phyloP scores from a whole-genome alignment of 495 filamentous ascomycete species.

The Penicillium steckii region DNA sequence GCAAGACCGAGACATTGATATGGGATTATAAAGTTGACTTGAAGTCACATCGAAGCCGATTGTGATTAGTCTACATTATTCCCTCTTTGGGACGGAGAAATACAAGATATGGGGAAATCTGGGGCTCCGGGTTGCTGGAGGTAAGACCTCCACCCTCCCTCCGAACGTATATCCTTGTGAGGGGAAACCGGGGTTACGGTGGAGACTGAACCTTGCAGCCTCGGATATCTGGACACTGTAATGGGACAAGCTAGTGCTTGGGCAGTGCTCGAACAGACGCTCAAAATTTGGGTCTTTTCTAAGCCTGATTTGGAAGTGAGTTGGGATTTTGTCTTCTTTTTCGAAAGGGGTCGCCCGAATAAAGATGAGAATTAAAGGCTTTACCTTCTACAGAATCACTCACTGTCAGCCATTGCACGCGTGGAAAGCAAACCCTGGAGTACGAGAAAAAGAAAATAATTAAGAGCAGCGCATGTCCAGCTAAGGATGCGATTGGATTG shows the following conservation, averaged over 20 bases:
- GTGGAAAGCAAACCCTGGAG: no score
- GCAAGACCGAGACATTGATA: not conserved
- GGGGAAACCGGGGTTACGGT: not conserved
- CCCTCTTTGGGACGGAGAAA: not conserved
- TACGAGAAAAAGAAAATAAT: no score
- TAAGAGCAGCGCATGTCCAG: no score
- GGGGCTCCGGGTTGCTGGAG: not conserved
- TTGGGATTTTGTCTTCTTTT: not conserved
- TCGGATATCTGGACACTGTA: not conserved
- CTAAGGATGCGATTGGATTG: not conserved
- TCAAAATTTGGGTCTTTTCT: not conserved
- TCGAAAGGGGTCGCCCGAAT: not conserved
- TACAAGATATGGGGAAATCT: not conserved
- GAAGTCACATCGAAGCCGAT: not conserved
- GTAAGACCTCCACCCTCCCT: not conserved
- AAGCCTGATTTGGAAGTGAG: not conserved
- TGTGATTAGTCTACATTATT: not conserved
- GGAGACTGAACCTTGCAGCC: not conserved
- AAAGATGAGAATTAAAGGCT: not conserved
- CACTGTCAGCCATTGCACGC: not conserved
- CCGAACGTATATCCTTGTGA: not conserved
- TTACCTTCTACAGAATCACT: not conserved
- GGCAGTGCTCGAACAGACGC: not conserved
- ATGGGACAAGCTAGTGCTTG: not conserved
- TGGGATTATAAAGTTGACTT: not conserved